Evolutionary conservation across 2,329 filamentous ascomycete species (phyloP).

Genomic region (Stagonosporopsis rhizophila): DNA sequence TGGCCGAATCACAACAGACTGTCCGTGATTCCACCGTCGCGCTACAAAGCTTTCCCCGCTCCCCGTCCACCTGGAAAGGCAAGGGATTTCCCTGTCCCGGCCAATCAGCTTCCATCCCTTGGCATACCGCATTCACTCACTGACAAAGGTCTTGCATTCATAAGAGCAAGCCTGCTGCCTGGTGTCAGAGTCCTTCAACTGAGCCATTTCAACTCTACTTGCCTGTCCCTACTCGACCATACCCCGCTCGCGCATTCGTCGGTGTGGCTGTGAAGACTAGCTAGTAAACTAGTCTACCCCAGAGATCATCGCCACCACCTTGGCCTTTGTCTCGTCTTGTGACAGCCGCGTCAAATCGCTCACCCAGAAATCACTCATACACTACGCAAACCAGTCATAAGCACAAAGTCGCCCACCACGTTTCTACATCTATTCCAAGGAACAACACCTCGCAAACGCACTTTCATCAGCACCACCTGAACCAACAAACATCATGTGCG

Average conservation of each 20-base stretch:
- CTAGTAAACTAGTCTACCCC: slow-evolving; percentile 23
- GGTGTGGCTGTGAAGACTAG: slow-evolving; percentile 30
- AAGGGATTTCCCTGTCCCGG: slow-evolving; percentile 25
- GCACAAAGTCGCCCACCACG: slow-evolving; percentile 32
- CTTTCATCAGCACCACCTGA: slow-evolving; percentile 37
- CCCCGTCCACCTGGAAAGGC: slow-evolving; percentile 19
- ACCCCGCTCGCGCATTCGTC: slow-evolving; percentile 18
- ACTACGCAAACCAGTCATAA: slow-evolving; percentile 5
- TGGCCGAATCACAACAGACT: slow-evolving; percentile 19
- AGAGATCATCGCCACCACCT: slow-evolving; percentile 28
- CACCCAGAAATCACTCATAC: slow-evolving; percentile 13
- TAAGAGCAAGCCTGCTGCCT: slow-evolving; percentile 26
- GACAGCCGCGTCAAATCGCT: slow-evolving; percentile 21
- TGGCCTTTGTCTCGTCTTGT: slow-evolving; percentile 30
- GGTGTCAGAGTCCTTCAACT: slow-evolving; percentile 10
- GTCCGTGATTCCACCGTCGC: slow-evolving; percentile 26
- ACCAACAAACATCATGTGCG: slow-evolving; percentile 52
- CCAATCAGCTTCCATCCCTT: slow-evolving; percentile 39
- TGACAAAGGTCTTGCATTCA: slow-evolving; percentile 25
- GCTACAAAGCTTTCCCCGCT: slow-evolving; percentile 23
- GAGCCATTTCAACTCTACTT: slow-evolving; percentile 18
- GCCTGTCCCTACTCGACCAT: slow-evolving; percentile 8
- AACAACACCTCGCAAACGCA: slow-evolving; percentile 29
- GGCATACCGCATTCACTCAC: slow-evolving; percentile 29
- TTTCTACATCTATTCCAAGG: slow-evolving; percentile 32